Evolutionary conservation across 1,284 basidiomycete species (phyloP).

Genomic region (Cryptococcus jaspeensis): DNA sequence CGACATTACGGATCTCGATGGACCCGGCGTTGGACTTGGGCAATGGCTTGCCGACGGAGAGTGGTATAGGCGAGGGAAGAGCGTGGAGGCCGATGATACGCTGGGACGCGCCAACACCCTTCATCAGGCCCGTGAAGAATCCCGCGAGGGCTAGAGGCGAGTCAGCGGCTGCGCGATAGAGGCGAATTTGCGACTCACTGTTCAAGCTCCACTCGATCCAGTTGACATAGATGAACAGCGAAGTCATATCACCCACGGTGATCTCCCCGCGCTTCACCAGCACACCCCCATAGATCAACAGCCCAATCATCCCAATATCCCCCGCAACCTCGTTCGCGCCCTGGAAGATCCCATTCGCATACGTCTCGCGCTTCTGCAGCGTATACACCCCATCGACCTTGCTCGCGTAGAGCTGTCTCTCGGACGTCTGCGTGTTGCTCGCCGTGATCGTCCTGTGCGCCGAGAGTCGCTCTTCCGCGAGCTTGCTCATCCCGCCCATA

Average conservation of each 20-base stretch:
- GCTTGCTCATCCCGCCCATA: conserved; percentile 47
- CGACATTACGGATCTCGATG: conserved; percentile 72
- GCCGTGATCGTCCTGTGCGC: conserved; percentile 50
- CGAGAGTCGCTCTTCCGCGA: conserved; percentile 47
- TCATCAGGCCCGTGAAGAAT: conserved; percentile 51
- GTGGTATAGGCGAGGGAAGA: conserved; percentile 42
- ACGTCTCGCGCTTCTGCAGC: conserved; percentile 47
- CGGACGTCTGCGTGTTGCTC: conserved; percentile 44
- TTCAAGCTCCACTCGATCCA: conserved; percentile 51
- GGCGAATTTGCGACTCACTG: conserved; percentile 28
- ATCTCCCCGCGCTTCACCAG: conserved; percentile 45
- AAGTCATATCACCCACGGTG: conserved; percentile 49
- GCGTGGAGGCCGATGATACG: conserved; percentile 46
- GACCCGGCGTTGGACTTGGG: conserved; percentile 57
- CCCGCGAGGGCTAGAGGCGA: conserved; percentile 38
- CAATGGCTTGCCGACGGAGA: conserved; percentile 39
- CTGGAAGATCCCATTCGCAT: conserved; percentile 49
- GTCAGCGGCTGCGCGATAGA: not conserved
- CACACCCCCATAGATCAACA: conserved; percentile 48
- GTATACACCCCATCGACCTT: conserved; percentile 45
- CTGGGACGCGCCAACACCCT: conserved; percentile 49
- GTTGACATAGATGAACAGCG: conserved; percentile 49
- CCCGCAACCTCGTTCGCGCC: conserved; percentile 48
- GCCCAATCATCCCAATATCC: conserved; percentile 48
- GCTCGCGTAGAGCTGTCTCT: conserved; percentile 37